Percentiles rank a stretch among this genome's conserved stretches.
These are phyloP conservation scores for Paecilomyces sp. DNA, from an alignment of 2,329 filamentous ascomycete genomes.

Conservation along the genomic window DNA sequence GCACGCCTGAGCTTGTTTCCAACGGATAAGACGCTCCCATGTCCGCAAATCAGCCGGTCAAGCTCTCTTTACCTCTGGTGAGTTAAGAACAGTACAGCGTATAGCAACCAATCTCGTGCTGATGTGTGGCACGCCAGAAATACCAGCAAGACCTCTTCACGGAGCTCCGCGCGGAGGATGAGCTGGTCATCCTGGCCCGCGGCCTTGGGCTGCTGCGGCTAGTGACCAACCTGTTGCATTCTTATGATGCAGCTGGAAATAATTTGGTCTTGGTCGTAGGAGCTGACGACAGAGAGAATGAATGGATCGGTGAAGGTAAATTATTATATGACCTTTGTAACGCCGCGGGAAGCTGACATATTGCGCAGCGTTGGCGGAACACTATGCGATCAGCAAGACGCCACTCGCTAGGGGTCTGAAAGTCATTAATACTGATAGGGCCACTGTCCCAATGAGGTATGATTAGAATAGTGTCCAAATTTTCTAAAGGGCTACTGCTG, in stretches of 20 bases:
- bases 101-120: slow-evolving; percentile 2
- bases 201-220: slow-evolving; percentile 88
- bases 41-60: background rate
- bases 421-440: slow-evolving; percentile 89
- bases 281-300: slow-evolving; percentile 87
- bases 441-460: slow-evolving; percentile 66
- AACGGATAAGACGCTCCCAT: slow-evolving; percentile 5
- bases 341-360: slow-evolving; percentile 7
- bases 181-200: slow-evolving; percentile 83
- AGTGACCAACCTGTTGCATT: slow-evolving; percentile 91
- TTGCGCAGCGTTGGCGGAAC: slow-evolving; percentile 69
- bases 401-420: slow-evolving; percentile 77
- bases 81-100: background rate
- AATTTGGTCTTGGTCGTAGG: slow-evolving; percentile 86
- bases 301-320: slow-evolving; percentile 82
- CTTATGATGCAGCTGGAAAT: slow-evolving; percentile 91
- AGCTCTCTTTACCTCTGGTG: background rate
- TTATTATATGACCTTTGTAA: background rate
- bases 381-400: slow-evolving; percentile 81
- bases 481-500: slow-evolving; percentile 8
- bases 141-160: slow-evolving; percentile 96
- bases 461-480: background rate
- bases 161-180: slow-evolving; percentile 82
- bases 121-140: slow-evolving; percentile 39
- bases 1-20: background rate